phyloP scores from a whole-genome alignment of 129 eudicot genomes.

The Flaveria sonorensis region DNA sequence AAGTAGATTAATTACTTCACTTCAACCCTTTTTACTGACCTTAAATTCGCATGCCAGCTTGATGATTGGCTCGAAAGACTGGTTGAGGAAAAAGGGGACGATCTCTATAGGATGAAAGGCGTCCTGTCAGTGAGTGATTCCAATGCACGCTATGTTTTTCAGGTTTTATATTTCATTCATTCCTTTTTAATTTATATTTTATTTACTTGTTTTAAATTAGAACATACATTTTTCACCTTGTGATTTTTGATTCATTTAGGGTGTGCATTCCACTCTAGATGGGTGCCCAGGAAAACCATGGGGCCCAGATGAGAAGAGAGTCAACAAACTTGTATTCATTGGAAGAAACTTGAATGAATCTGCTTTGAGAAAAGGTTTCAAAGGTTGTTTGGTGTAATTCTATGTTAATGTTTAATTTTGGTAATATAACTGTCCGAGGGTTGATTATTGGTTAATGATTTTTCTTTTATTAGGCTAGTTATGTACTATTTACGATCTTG shows the following conservation, averaged over 20 bases:
- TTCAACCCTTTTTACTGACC: not conserved
- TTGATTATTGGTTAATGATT: not conserved
- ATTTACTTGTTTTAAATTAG: not conserved
- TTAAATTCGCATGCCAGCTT: slow-evolving; percentile 44
- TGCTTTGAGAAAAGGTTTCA: slow-evolving; percentile 79
- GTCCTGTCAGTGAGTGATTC: slow-evolving; percentile 76
- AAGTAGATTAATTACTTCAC: not conserved
- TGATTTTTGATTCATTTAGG: slow-evolving; percentile 43
- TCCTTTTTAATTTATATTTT: not conserved
- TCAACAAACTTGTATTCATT: slow-evolving; percentile 82
- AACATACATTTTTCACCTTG: not conserved
- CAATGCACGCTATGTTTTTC: slow-evolving; percentile 77
- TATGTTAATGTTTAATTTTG: not conserved
- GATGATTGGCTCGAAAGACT: slow-evolving; percentile 98
- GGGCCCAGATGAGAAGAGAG: slow-evolving; percentile 81
- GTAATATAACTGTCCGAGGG: not conserved
- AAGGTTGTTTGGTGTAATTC: slow-evolving; percentile 73
- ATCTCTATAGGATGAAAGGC: slow-evolving; percentile 90
- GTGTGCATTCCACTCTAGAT: slow-evolving; percentile 84
- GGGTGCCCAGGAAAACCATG: slow-evolving; percentile 90
- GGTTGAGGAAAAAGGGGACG: slow-evolving; percentile 90
- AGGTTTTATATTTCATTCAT: slow-evolving; percentile 46
- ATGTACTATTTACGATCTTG: no score
- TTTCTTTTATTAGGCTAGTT: not conserved
- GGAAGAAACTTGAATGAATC: slow-evolving; percentile 88